A percentile compares a stretch with the other conserved stretches of the same genome.
Conservation (phyloP, 2,329 filamentous ascomycete genomes). For the Epichloe hybrida region DNA sequence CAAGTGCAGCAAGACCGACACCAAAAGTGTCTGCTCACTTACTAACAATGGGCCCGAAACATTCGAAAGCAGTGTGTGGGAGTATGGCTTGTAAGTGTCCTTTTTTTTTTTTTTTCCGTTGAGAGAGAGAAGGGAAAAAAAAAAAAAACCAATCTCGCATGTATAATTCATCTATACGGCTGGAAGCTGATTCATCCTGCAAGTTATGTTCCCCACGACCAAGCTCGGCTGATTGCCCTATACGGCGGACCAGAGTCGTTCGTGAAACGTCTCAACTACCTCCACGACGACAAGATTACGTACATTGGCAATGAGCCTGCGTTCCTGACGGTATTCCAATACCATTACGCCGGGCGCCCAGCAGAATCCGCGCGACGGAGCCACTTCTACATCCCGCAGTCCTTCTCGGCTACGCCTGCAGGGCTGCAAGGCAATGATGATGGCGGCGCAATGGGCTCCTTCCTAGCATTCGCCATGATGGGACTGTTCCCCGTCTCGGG, state of each 20-base stretch:
- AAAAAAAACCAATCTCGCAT: too few relatives aligned
- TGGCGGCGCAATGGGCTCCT: constrained; percentile 56
- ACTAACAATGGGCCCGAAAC: constrained; percentile 52
- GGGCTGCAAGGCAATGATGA: constrained; percentile 62
- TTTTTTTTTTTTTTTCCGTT: too few relatives aligned
- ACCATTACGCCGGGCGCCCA: constrained; percentile 55
- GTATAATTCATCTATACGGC: too few relatives aligned
- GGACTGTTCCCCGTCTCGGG: constrained; percentile 56
- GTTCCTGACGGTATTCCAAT: constrained; percentile 53
- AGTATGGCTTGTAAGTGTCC: constrained; percentile 50
- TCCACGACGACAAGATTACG: constrained; percentile 50
- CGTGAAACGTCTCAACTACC: constrained; percentile 44
- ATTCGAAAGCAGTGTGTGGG: constrained; percentile 59
- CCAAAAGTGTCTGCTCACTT: constrained; percentile 43
- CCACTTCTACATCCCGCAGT: constrained; percentile 52
- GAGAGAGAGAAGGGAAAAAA: too few relatives aligned
- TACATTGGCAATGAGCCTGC: constrained; percentile 51
- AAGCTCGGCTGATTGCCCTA: constrained; percentile 37
- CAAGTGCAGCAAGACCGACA: constrained; percentile 42
- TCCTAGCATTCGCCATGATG: constrained; percentile 53
- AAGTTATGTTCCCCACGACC: constrained; percentile 40
- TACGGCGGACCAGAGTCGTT: constrained; percentile 48
- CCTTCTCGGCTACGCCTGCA: constrained; percentile 43
- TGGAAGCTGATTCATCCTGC: background rate
- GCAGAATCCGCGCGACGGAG: constrained; percentile 38